A percentile compares a stretch with the other conserved stretches of the same genome.
Conservation (phyloP, 768 basidiomycete species). For the Boletus speciosus region DNA sequence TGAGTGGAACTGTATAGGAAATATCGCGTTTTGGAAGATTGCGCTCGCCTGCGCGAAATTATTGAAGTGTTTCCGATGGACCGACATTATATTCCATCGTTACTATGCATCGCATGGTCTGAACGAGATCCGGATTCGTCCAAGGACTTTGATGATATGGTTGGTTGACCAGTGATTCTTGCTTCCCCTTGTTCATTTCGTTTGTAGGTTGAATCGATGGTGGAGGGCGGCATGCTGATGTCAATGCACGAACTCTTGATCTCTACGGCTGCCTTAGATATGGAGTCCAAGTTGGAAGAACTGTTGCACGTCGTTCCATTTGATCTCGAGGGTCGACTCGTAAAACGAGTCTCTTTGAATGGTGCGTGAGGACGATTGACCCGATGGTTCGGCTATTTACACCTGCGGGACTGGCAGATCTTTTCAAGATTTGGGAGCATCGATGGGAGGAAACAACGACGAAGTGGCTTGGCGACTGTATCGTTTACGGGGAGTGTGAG, state of each 20-base stretch:
- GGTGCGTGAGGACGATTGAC: constrained; percentile 37
- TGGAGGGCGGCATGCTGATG: constrained; percentile 40
- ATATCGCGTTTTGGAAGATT: constrained; percentile 70
- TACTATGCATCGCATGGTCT: constrained; percentile 61
- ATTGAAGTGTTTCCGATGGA: constrained; percentile 49
- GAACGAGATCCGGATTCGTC: constrained; percentile 39
- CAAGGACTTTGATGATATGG: constrained; percentile 61
- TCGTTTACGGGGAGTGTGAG: constrained; percentile 46
- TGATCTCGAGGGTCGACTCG: constrained; percentile 57
- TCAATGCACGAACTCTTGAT: constrained; percentile 46
- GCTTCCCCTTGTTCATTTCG: constrained; percentile 2
- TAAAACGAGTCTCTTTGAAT: constrained; percentile 43
- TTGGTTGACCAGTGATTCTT: constrained; percentile 24
- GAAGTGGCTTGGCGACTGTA: constrained; percentile 23
- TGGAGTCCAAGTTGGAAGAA: constrained; percentile 53
- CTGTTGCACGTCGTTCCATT: constrained; percentile 41
- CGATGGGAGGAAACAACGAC: constrained; percentile 22
- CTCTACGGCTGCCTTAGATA: constrained; percentile 48
- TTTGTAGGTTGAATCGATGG: constrained; percentile 47
- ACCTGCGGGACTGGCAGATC: constrained; percentile 10
- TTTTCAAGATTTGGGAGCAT: constrained; percentile 25
- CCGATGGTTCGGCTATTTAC: neutral
- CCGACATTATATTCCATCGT: constrained; percentile 59
- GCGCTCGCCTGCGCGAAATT: constrained; percentile 63
- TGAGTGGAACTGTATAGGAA: constrained; percentile 41